Conservation (phyloP, 352 stramenopile genomes). For the Phytopythium helicoides region DNA sequence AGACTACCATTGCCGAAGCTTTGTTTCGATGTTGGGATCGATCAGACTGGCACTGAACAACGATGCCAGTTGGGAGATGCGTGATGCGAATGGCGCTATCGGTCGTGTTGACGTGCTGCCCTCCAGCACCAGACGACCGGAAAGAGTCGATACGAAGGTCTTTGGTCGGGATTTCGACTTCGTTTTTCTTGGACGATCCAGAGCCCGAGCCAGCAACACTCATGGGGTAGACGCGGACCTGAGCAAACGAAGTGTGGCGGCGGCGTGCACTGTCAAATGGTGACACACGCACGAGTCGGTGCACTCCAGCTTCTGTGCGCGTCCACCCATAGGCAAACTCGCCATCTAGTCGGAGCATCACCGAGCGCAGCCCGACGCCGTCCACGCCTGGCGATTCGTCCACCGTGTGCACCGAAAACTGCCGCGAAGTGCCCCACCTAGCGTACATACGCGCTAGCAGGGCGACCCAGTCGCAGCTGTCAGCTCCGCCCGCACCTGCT, state of each 20-base stretch:
- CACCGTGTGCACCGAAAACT: constrained; percentile 78
- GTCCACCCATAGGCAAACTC: constrained; percentile 92
- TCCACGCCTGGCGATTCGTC: constrained; percentile 84
- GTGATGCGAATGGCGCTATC: constrained; percentile 96
- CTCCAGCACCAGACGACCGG: constrained; percentile 90
- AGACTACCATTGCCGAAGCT: constrained; percentile 87
- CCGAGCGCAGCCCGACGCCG: constrained; percentile 66
- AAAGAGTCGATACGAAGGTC: constrained; percentile 95
- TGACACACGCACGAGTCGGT: constrained; percentile 93
- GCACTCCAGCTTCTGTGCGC: constrained; percentile 93
- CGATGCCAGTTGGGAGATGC: constrained; percentile 93
- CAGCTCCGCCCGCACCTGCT: constrained; percentile 88
- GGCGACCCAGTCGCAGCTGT: constrained; percentile 95
- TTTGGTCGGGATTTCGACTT: constrained; percentile 60
- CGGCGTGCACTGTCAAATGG: constrained; percentile 94
- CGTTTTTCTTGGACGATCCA: constrained; percentile 13
- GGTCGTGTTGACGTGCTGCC: constrained; percentile 98
- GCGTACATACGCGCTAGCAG: constrained; percentile 97
- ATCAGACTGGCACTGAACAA: constrained; percentile 94
- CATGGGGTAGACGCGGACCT: constrained; percentile 77
- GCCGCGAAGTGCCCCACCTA: constrained; percentile 46
- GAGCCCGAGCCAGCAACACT: constrained; percentile 19
- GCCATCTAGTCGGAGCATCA: constrained; percentile 57
- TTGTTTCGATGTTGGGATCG: constrained; percentile 95
- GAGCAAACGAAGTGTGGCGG: constrained; percentile 95